phyloP scores from a whole-genome alignment of 495 filamentous ascomycete species.

The Aspergillus biplanus region DNA sequence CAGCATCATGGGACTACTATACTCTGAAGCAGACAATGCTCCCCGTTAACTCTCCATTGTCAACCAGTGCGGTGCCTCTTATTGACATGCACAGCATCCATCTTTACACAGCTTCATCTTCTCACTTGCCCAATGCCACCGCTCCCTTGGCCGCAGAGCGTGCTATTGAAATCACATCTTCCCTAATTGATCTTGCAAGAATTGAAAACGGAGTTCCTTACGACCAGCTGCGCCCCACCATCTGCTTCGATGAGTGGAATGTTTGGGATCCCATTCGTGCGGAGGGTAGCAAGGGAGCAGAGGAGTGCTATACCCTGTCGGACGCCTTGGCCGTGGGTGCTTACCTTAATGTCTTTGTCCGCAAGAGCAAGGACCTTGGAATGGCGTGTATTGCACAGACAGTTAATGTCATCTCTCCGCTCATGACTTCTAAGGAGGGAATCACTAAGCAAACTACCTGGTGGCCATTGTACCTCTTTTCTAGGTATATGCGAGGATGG shows the following conservation, averaged over 20 bases:
- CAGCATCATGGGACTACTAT: constrained; percentile 70
- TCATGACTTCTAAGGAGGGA: constrained; percentile 68
- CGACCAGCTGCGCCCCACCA: constrained; percentile 59
- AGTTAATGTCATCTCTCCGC: constrained; percentile 77
- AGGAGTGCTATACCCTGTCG: constrained; percentile 74
- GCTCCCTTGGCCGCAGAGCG: constrained; percentile 73
- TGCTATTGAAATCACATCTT: constrained; percentile 69
- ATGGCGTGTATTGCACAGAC: constrained; percentile 84
- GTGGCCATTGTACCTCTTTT: constrained; percentile 76
- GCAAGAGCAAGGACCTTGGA: constrained; percentile 69
- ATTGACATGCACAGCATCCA: constrained; percentile 76
- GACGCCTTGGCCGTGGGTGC: constrained; percentile 75
- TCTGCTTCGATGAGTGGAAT: constrained; percentile 89
- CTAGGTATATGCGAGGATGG: constrained; percentile 73
- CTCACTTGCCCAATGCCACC: constrained; percentile 62
- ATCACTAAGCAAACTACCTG: constrained; percentile 75
- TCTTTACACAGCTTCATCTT: constrained; percentile 65
- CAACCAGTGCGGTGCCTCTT: constrained; percentile 54
- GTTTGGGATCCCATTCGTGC: constrained; percentile 79
- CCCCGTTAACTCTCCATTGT: constrained; percentile 41
- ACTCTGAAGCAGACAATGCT: constrained; percentile 66
- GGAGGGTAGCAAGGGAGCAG: constrained; percentile 67
- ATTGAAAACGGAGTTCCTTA: constrained; percentile 67
- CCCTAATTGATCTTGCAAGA: constrained; percentile 72
- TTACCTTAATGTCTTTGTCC: constrained; percentile 80